These are phyloP conservation scores for Brassica rapa DNA, from an alignment of 345 rosid species.

Conservation along the genomic window DNA sequence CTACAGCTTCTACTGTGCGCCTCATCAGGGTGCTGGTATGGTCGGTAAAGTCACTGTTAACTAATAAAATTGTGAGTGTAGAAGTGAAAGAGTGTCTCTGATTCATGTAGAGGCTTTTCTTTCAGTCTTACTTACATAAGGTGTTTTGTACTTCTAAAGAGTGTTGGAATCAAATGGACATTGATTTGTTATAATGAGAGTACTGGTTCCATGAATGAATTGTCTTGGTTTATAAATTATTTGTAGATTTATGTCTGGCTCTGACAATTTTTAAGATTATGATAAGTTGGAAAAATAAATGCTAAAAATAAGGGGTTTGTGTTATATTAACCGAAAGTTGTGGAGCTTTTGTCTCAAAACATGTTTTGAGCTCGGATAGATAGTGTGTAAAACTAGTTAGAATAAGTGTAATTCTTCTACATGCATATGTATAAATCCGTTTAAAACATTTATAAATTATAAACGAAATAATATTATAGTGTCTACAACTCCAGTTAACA, in stretches of 20 bases:
- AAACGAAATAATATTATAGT: no score
- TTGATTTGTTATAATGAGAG: conserved; percentile 17
- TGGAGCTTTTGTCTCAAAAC: background rate
- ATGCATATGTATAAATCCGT: no score
- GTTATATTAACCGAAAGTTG: background rate
- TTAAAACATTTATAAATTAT: no score
- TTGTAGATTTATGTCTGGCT: background rate
- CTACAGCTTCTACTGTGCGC: conserved; percentile 83
- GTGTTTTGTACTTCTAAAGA: conserved; percentile 26
- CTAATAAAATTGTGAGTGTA: conserved; percentile 32
- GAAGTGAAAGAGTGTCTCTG: conserved; percentile 13
- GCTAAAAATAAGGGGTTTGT: background rate
- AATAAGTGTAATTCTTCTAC: no score
- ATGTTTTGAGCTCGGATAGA: background rate
- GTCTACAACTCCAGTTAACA: no score
- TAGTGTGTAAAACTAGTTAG: no score
- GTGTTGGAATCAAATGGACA: conserved; percentile 31
- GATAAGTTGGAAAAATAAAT: background rate
- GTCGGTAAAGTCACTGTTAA: conserved; percentile 87
- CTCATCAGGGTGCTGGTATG: conserved; percentile 99
- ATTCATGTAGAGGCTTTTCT: conserved; percentile 1
- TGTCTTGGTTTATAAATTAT: background rate
- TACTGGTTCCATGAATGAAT: conserved; percentile 11
- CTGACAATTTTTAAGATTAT: background rate
- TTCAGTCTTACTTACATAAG: conserved; percentile 24